phyloP scores from a whole-genome alignment of 345 rosid genomes.

The Ceriops decandra region DNA sequence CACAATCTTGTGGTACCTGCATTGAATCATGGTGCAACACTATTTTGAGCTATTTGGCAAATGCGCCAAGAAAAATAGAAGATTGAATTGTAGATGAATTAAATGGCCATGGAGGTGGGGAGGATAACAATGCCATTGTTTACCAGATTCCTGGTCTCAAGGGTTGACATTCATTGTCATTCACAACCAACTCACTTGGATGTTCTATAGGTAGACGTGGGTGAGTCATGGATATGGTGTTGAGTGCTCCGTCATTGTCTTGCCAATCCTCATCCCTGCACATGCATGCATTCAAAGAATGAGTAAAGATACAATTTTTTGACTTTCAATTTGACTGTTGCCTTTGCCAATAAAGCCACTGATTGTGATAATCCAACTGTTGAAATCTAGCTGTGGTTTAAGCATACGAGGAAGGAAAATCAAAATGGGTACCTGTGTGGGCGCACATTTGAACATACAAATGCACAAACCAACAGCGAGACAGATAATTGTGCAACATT shows the following conservation, averaged over 20 bases:
- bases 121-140: constrained; percentile 22
- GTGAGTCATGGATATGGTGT: constrained; percentile 91
- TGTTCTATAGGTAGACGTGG: constrained; percentile 82
- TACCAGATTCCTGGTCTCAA: constrained; percentile 88
- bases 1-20: constrained; percentile 90
- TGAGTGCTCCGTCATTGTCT: constrained; percentile 94
- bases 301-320: background rate
- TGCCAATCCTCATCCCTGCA: constrained; percentile 94
- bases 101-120: background rate
- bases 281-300: background rate
- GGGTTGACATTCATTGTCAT: constrained; percentile 62
- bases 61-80: too few species aligned
- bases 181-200: constrained; percentile 40
- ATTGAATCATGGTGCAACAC: background rate
- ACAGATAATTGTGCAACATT: too few species aligned
- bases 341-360: background rate
- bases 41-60: background rate
- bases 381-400: background rate
- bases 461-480: too few species aligned
- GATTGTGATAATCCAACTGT: background rate
- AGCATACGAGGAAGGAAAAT: background rate
- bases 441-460: too few species aligned
- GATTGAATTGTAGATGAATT: too few species aligned
- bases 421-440: background rate
- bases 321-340: background rate